Base-by-base conservation (phyloP, 1,284 basidiomycete genomes). In the Leccinum variabile region DNA sequence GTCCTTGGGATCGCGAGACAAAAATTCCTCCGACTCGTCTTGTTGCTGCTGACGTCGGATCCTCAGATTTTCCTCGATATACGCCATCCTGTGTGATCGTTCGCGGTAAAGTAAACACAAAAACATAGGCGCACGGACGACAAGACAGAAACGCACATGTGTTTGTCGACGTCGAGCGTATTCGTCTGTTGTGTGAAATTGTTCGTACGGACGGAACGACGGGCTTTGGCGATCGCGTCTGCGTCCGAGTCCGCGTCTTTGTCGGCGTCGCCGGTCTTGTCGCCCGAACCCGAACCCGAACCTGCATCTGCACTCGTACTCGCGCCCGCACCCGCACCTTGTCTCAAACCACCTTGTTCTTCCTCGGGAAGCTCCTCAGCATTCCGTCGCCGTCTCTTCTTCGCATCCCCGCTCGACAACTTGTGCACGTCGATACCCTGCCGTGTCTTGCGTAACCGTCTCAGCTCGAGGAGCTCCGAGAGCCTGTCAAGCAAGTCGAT, bases 181-280 rank as follows among this genome's bases (percentile, higher is more conserved):
- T 97, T 97, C 2, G 96, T 99, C 77, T 98, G 96, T 66, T 94
- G 91, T 0, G 97, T 98, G 74, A 99, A 98, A 78, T 98, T 97
- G 78, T 93, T 96, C 28, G 86, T 82, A 56, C 94, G 84, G 4
- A 98, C 87, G 5, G 88, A 87, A 61, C 89, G 82, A 59, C 92
- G 81, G 32, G 90, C 86, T 65, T 86, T 88, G 4, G 88, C 85
- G 58, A 87, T 85, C 54, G 85, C 82, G 59, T 87, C 87, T 18
- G 44, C 44, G 18, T 46, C 44, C 3, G 10, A 18, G 18, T 46
- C 10, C 10, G 44, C 10, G 10, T 58, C 79, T 89, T 57, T 84
- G 82, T 41, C 44, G 44, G 44, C 11, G 3, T 2, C 44, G 44
- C 44, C 6, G 7, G 44, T 18, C 0, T 46, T 44, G n/a, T 46